Evolutionary conservation across 441 rosid species (phyloP).

Genomic region (Populus hybrid): DNA sequence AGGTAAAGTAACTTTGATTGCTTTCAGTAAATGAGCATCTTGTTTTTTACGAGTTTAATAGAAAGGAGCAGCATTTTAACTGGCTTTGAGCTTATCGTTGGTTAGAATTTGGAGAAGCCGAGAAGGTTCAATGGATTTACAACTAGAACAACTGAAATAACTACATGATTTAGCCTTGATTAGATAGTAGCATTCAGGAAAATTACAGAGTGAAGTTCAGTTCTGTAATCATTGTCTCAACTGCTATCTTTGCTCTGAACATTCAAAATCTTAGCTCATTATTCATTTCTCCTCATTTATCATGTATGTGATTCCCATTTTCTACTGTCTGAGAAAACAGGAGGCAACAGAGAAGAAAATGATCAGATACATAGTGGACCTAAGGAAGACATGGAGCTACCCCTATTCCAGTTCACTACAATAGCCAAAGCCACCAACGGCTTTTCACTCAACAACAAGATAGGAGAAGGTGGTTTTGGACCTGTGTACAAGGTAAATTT

Average conservation of each 20-base stretch:
- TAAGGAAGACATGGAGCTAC: not conserved
- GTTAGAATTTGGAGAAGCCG: no score
- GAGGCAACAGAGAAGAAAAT: not conserved
- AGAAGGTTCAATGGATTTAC: no score
- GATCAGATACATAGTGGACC: not conserved
- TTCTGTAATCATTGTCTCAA: no score
- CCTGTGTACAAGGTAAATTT: conserved; percentile 28
- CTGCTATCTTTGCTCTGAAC: no score
- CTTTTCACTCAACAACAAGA: conserved; percentile 7
- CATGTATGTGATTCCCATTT: not conserved
- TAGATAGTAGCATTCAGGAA: no score
- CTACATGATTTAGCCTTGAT: no score
- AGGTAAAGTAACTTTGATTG: not conserved
- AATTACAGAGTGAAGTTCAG: no score
- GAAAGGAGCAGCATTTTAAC: no score
- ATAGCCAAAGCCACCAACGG: not conserved
- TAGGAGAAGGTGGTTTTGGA: conserved; percentile 33
- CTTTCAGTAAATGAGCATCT: not conserved
- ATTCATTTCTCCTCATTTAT: not conserved
- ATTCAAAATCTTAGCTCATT: no score
- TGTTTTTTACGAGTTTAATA: no score
- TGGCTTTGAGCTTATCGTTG: no score
- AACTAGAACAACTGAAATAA: no score
- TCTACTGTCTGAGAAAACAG: not conserved
- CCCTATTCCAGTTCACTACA: not conserved